Percentiles rank a stretch among this genome's conserved stretches.
phyloP scores from a whole-genome alignment of 1,284 basidiomycete species.

The Xanthoconium separans region DNA sequence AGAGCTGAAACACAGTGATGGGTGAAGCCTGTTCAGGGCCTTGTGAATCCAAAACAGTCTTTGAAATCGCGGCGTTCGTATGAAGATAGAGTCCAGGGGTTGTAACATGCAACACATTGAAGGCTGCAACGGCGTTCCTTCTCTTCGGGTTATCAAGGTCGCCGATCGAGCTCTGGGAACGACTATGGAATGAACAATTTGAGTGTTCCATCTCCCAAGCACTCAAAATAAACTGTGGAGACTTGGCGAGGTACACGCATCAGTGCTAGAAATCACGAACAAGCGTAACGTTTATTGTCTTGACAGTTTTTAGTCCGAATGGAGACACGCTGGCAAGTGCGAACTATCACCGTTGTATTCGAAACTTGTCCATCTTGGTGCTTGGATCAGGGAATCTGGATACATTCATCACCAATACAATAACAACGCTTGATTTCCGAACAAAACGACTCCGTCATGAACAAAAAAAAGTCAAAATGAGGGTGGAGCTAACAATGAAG shows the following conservation, averaged over 20 bases:
- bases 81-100: neutral
- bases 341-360: conserved; percentile 13
- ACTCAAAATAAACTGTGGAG: conserved; percentile 1
- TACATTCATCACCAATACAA: conserved; percentile 5
- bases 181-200: neutral
- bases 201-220: neutral
- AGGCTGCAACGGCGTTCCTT: neutral
- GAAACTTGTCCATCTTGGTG: neutral
- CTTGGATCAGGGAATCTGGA: conserved; percentile 2
- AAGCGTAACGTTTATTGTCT: conserved; percentile 4
- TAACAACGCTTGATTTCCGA: conserved; percentile 6
- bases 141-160: neutral
- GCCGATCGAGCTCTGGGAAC: neutral
- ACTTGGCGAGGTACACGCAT: neutral
- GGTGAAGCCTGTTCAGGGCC: neutral
- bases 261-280: neutral
- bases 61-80: neutral
- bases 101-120: neutral
- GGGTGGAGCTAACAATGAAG: conserved; percentile 3
- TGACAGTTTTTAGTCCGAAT: neutral
- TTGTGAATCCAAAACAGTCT: conserved; percentile 5
- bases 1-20: conserved; percentile 9
- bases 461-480: conserved; percentile 8
- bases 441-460: conserved; percentile 23
- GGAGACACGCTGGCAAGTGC: conserved; percentile 1